Evolutionary conservation across 306 rosid genomes (phyloP).

Genomic region (Fragaria ananassa): DNA sequence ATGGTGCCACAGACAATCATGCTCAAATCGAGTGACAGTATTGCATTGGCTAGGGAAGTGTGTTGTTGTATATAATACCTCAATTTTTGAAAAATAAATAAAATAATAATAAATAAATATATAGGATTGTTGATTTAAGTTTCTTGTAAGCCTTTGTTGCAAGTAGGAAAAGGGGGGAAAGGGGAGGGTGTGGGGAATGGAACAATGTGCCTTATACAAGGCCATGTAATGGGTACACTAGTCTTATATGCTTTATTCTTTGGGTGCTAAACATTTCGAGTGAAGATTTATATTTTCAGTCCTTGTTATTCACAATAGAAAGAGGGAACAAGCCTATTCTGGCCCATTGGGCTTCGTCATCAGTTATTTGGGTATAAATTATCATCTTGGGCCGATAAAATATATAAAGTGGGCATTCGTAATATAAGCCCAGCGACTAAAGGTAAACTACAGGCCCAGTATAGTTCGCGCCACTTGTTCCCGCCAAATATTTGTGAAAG

Average conservation of each 20-base stretch:
- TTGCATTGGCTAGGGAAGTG: slow-evolving; percentile 19
- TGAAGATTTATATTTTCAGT: no score
- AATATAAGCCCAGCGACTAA: background rate
- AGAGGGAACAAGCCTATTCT: background rate
- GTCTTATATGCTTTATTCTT: no score
- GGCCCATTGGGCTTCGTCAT: no score
- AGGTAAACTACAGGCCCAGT: background rate
- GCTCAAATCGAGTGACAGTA: background rate
- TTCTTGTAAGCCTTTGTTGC: background rate
- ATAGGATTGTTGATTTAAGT: background rate
- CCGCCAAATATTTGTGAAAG: slow-evolving; percentile 17
- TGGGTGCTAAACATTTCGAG: background rate
- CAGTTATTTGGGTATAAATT: no score
- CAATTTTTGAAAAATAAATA: background rate
- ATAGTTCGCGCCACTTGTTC: slow-evolving; percentile 12
- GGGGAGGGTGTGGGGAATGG: background rate
- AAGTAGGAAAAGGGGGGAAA: background rate
- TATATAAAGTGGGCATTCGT: no score
- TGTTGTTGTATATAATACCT: slow-evolving; percentile 24
- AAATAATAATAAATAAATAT: no score
- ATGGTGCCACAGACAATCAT: background rate
- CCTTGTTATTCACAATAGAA: no score
- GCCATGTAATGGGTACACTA: background rate
- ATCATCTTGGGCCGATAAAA: no score
- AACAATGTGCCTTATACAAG: background rate